These are phyloP conservation scores for Lyophyllum atratum DNA, from an alignment of 768 basidiomycete species.

Conservation along the genomic window DNA sequence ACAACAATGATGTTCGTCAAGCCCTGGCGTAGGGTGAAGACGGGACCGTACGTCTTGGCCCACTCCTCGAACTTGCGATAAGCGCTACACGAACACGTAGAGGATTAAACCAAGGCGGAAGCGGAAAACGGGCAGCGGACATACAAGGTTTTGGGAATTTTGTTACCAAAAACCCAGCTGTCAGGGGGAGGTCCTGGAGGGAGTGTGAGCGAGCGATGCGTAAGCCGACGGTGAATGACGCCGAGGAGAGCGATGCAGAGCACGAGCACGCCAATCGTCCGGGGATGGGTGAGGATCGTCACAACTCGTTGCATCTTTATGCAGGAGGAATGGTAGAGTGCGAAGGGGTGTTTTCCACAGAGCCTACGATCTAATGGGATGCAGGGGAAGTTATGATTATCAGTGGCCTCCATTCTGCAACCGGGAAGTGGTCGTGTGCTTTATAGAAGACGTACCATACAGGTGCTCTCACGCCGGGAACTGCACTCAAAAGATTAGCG, in stretches of 20 bases:
- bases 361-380: not conserved
- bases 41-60: constrained; percentile 61
- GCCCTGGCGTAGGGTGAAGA: constrained; percentile 59
- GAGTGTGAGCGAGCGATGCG: constrained; percentile 26
- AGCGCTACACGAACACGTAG: constrained; percentile 27
- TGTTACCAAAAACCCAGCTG: constrained; percentile 39
- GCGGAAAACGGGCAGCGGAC: constrained; percentile 12
- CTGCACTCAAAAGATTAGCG: no score
- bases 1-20: constrained; percentile 45
- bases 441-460: no score
- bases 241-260: constrained; percentile 31
- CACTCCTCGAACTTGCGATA: constrained; percentile 59
- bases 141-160: constrained; percentile 42
- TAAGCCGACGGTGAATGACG: constrained; percentile 28
- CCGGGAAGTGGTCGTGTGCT: no score
- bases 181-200: constrained; percentile 47
- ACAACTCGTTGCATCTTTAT: not conserved
- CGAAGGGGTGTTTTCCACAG: not conserved
- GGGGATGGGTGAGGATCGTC: constrained; percentile 7
- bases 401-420: no score
- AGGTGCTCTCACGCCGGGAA: no score
- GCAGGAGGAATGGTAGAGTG: not conserved
- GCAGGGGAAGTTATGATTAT: no score
- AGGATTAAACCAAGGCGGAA: not conserved
- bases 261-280: constrained; percentile 29